phyloP scores from a whole-genome alignment of 352 stramenopile species.

The Thalassiosira livingstoniorum region DNA sequence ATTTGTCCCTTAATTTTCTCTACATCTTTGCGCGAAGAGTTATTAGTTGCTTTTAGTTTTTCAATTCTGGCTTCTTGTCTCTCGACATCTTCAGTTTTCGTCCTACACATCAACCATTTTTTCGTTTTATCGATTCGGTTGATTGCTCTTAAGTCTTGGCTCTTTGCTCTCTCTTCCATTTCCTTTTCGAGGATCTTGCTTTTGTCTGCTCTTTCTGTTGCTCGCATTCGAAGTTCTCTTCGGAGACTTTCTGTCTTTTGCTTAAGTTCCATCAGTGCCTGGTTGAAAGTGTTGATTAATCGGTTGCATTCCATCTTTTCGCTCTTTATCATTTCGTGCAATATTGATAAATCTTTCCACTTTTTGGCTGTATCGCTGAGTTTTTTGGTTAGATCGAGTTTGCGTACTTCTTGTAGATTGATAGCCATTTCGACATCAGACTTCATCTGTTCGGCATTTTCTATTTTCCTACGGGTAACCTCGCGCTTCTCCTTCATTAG shows the following conservation, averaged over 20 bases:
- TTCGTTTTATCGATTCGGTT: conserved; percentile 42
- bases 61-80: conserved; percentile 39
- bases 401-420: conserved; percentile 38
- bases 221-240: conserved; percentile 10
- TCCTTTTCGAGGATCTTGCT: conserved; percentile 38
- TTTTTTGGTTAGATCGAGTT: conserved; percentile 49
- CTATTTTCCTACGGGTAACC: conserved; percentile 35
- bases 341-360: conserved; percentile 15
- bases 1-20: conserved; percentile 12
- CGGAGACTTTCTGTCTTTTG: conserved; percentile 19
- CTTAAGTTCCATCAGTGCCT: conserved; percentile 35
- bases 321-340: conserved; percentile 39
- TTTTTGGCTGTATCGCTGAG: conserved; percentile 35
- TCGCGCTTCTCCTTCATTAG: conserved; percentile 39
- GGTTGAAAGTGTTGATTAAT: conserved; percentile 25
- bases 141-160: conserved; percentile 19
- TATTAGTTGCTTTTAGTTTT: conserved; percentile 43
- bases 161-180: conserved; percentile 31
- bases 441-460: conserved; percentile 30
- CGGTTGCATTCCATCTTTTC: conserved; percentile 48
- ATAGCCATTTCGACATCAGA: conserved; percentile 41
- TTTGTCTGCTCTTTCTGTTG: conserved; percentile 36
- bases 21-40: conserved; percentile 14
- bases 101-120: conserved; percentile 22
- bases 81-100: conserved; percentile 30